Evolutionary conservation across 768 basidiomycete genomes (phyloP).

Genomic region (Suillus alpinus): DNA sequence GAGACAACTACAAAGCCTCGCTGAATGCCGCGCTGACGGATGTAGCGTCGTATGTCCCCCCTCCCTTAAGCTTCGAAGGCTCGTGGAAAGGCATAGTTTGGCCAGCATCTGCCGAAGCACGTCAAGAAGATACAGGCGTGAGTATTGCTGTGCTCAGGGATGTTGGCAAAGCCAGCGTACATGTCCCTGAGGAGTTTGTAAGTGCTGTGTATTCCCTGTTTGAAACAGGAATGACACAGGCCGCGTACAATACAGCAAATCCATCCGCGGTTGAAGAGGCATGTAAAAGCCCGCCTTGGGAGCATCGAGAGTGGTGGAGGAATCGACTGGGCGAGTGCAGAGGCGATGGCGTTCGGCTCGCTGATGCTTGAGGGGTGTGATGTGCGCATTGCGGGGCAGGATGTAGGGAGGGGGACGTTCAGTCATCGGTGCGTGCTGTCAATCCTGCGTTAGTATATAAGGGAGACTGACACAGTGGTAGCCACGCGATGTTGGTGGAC

Average conservation of each 20-base stretch:
- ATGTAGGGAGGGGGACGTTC: conserved; percentile 89
- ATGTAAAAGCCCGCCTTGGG: conserved; percentile 73
- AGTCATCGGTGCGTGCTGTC: conserved; percentile 60
- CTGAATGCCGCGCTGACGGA: conserved; percentile 62
- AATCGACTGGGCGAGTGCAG: conserved; percentile 88
- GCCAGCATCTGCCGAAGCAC: conserved; percentile 57
- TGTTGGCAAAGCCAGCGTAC: conserved; percentile 70
- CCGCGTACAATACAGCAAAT: conserved; percentile 52
- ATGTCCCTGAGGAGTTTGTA: conserved; percentile 60
- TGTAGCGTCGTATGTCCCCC: conserved; percentile 46
- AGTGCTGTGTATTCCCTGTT: conserved; percentile 24
- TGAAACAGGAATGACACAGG: neutral
- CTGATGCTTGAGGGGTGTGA: conserved; percentile 81
- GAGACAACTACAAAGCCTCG: conserved; percentile 54
- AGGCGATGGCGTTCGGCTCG: conserved; percentile 89
- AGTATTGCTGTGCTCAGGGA: conserved; percentile 44
- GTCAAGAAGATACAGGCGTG: conserved; percentile 69
- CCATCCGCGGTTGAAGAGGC: conserved; percentile 74
- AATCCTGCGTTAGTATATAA: neutral
- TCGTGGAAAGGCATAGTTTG: conserved; percentile 64
- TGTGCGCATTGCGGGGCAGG: conserved; percentile 89
- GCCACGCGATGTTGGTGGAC: conserved; percentile 90
- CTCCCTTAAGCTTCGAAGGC: conserved; percentile 53
- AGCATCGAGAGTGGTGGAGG: conserved; percentile 67
- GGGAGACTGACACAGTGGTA: conserved; percentile 13